Evolutionary conservation across 164 flowering plant species (phyloP).

Genomic region (Nelumbo lutea): DNA sequence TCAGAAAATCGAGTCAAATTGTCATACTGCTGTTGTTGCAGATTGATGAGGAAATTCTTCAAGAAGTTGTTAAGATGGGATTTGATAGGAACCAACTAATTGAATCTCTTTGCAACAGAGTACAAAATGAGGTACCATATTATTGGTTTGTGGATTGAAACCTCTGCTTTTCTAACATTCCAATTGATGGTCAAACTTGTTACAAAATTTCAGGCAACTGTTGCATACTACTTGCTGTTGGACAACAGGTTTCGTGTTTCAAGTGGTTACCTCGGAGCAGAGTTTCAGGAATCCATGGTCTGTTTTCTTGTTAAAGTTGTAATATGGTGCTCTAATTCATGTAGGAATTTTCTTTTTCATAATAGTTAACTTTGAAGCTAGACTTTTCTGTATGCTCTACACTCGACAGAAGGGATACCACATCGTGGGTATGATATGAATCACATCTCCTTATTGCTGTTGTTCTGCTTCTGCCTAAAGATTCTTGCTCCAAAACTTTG

Average conservation of each 20-base stretch:
- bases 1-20: neutral
- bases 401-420: neutral
- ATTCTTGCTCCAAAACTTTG: neutral
- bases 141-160: neutral
- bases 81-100: slow-evolving; percentile 25
- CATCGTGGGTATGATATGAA: neutral
- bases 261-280: slow-evolving; percentile 26
- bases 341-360: neutral
- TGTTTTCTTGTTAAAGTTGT: neutral
- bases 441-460: neutral
- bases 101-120: slow-evolving; percentile 27
- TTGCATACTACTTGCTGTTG: slow-evolving; percentile 34
- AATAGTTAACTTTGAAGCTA: neutral
- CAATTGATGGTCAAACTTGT: neutral
- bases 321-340: neutral
- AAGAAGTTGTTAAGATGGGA: slow-evolving; percentile 35
- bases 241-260: slow-evolving; percentile 28
- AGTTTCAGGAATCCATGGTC: slow-evolving; percentile 28
- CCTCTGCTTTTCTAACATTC: neutral
- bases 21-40: slow-evolving; percentile 9
- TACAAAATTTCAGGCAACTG: slow-evolving; percentile 29
- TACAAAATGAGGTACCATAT: slow-evolving; percentile 35
- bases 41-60: slow-evolving; percentile 40
- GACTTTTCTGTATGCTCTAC: neutral
- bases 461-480: neutral